phyloP scores from a whole-genome alignment of 495 filamentous ascomycete species.

The Stereocaulon alpinum region DNA sequence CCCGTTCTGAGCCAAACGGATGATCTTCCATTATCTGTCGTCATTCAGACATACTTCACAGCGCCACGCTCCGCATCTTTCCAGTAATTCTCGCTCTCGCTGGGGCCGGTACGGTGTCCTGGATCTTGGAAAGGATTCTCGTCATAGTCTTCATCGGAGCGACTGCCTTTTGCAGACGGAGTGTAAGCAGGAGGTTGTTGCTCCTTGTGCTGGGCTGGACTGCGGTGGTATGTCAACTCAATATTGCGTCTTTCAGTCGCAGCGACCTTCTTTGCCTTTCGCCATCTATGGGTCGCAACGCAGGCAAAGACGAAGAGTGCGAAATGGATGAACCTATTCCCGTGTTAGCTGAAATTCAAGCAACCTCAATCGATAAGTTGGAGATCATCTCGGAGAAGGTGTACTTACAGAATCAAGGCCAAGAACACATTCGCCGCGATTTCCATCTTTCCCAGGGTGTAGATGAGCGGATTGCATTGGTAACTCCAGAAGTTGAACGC shows the following conservation, averaged over 20 bases:
- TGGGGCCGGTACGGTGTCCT: not conserved
- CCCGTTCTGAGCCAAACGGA: not conserved
- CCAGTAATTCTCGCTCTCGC: slow-evolving; percentile 3
- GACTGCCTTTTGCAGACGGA: slow-evolving; percentile 7
- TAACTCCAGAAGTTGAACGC: slow-evolving; percentile 17
- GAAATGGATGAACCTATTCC: slow-evolving; percentile 18
- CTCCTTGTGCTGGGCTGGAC: slow-evolving; percentile 18
- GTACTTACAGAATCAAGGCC: slow-evolving; percentile 18
- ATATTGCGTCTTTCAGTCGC: slow-evolving; percentile 15
- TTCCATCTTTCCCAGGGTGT: slow-evolving; percentile 20
- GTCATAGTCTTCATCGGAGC: not conserved
- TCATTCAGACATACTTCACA: slow-evolving; percentile 17
- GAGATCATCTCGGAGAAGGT: too few relatives aligned
- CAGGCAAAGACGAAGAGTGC: slow-evolving; percentile 22
- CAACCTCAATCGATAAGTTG: not conserved
- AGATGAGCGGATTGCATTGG: slow-evolving; percentile 20
- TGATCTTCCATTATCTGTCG: not conserved
- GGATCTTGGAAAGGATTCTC: slow-evolving; percentile 14
- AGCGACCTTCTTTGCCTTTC: slow-evolving; percentile 5
- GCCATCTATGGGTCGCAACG: slow-evolving; percentile 17
- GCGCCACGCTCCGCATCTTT: slow-evolving; percentile 1
- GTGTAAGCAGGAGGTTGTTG: slow-evolving; percentile 22
- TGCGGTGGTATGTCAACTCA: slow-evolving; percentile 20
- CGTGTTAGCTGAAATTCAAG: not conserved
- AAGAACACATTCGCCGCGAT: slow-evolving; percentile 25